phyloP scores from a whole-genome alignment of 2,329 filamentous ascomycete genomes.

The Gyromitra esculenta region DNA sequence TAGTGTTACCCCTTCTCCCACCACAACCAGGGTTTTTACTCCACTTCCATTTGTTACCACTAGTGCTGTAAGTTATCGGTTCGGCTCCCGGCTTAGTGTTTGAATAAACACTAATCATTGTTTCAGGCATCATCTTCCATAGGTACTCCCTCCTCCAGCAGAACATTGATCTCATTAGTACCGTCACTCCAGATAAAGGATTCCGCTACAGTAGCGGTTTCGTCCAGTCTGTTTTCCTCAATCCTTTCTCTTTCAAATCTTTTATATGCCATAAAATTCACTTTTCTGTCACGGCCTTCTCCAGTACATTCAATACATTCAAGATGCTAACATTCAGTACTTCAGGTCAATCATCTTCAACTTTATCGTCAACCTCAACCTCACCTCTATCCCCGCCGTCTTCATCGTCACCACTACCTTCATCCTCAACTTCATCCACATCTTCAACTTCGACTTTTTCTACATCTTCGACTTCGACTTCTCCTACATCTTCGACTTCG shows the following conservation, averaged over 20 bases:
- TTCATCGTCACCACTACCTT: neutral
- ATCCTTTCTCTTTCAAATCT: conserved; percentile 5
- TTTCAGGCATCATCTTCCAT: neutral
- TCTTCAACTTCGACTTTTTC: neutral
- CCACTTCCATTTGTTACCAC: conserved; percentile 14
- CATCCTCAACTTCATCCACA: neutral
- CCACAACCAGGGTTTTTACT: conserved; percentile 24
- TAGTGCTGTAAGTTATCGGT: conserved; percentile 24
- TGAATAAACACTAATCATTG: conserved; percentile 2
- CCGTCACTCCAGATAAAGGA: conserved; percentile 6
- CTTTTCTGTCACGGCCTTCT: conserved; percentile 11
- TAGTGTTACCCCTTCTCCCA: neutral
- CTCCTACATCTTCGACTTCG: neutral
- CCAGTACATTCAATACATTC: neutral
- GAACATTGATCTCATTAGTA: conserved; percentile 32
- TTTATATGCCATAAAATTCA: neutral
- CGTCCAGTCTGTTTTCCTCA: conserved; percentile 29
- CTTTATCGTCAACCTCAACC: neutral
- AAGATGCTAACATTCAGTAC: conserved; percentile 5
- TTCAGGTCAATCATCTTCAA: conserved; percentile 12
- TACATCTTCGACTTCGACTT: neutral
- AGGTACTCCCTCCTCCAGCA: neutral
- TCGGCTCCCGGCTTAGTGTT: neutral
- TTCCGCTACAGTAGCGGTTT: conserved; percentile 27
- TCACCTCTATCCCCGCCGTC: neutral